Conservation (phyloP, 1,139 yeast species). For the Kodamaea anthophila region DNA sequence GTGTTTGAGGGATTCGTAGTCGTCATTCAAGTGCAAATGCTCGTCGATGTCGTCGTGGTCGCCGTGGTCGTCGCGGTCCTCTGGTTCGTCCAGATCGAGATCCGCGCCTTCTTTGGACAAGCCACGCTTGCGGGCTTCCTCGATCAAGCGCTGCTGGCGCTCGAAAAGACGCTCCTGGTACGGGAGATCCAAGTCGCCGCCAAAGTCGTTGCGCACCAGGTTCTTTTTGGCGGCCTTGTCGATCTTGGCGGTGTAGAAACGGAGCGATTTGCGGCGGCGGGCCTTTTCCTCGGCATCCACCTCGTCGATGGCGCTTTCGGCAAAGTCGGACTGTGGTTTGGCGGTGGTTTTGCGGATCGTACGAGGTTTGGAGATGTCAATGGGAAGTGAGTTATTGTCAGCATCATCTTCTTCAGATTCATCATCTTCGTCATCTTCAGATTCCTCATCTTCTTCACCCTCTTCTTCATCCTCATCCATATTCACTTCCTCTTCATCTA, state of each 20-base stretch:
- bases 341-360: constrained; percentile 29
- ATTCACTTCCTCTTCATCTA: constrained; percentile 26
- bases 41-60: constrained; percentile 38
- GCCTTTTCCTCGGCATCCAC: constrained; percentile 84
- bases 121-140: constrained; percentile 87
- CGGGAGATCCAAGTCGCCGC: constrained; percentile 92
- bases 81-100: constrained; percentile 45
- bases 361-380: constrained; percentile 48
- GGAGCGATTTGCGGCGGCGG: constrained; percentile 73
- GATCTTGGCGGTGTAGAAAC: constrained; percentile 95
- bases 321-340: constrained; percentile 41
- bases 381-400: constrained; percentile 31
- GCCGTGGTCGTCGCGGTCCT: constrained; percentile 32
- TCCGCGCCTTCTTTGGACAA: constrained; percentile 49
- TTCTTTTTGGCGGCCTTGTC: constrained; percentile 69
- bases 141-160: constrained; percentile 78
- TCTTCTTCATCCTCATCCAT: constrained; percentile 8
- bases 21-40: too few species aligned
- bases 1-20: constrained; percentile 47
- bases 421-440: constrained; percentile 15
- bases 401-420: constrained; percentile 13
- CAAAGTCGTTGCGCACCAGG: constrained; percentile 38
- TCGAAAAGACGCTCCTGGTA: constrained; percentile 85
- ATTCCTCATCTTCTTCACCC: constrained; percentile 13
- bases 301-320: constrained; percentile 57